phyloP scores from a whole-genome alignment of 2,329 filamentous ascomycete genomes.

The Piedraia hortae region DNA sequence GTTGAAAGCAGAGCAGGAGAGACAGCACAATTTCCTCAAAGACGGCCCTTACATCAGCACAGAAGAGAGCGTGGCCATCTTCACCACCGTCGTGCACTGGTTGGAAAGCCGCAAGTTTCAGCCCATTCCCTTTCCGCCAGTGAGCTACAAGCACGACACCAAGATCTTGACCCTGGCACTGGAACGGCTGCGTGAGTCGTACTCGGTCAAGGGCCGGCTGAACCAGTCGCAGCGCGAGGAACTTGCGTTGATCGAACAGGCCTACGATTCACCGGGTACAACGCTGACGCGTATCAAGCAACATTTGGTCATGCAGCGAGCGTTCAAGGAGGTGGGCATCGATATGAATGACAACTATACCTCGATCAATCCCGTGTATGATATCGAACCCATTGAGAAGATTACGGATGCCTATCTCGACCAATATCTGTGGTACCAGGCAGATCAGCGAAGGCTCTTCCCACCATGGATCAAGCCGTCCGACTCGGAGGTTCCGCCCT shows the following conservation, averaged over 20 bases:
- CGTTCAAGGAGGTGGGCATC: conserved; percentile 97
- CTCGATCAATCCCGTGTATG: conserved; percentile 95
- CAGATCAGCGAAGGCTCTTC: conserved; percentile 88
- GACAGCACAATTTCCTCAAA: conserved; percentile 98
- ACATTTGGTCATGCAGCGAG: conserved; percentile 83
- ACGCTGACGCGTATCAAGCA: conserved; percentile 91
- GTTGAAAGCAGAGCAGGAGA: conserved; percentile 94
- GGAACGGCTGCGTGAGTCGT: conserved; percentile 77
- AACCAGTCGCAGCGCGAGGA: conserved; percentile 97
- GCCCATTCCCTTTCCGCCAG: conserved; percentile 92
- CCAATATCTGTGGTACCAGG: conserved; percentile 97
- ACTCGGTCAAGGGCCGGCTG: conserved; percentile 85
- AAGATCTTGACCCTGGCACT: conserved; percentile 93
- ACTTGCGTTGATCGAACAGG: conserved; percentile 85
- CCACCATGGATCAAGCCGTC: conserved; percentile 98
- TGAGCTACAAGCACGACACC: conserved; percentile 98
- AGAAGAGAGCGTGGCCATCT: conserved; percentile 93
- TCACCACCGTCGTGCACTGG: conserved; percentile 97
- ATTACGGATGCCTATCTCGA: conserved; percentile 97
- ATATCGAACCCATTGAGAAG: conserved; percentile 97
- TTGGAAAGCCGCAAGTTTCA: conserved; percentile 94
- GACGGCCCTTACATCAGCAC: conserved; percentile 96
- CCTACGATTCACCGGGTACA: conserved; percentile 90
- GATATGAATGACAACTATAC: conserved; percentile 99
- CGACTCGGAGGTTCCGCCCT: conserved; percentile 83